Base-by-base conservation (phyloP, 768 basidiomycete genomes). In the Dendrothele bispora region DNA sequence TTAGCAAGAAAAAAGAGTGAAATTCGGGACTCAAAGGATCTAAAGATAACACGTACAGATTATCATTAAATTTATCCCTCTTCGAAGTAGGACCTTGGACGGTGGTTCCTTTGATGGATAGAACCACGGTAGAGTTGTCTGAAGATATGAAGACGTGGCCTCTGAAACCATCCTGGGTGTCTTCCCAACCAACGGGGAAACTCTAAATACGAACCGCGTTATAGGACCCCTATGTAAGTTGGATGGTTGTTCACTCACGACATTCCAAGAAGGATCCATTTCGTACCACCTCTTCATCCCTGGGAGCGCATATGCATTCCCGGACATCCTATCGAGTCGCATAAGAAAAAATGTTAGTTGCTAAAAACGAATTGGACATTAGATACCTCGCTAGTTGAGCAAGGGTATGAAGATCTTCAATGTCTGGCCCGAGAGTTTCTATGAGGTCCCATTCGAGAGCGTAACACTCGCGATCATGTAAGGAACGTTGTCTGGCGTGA, bases 41-140 rank as follows among this genome's bases (percentile, higher is more conserved):
- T 36, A 21, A 18, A 41, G 3, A n/a, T n/a, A n/a, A n/a, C n/a
- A 57, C 71, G 15, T 48, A 77, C 64, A 91, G 57, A 57, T 91
- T 91, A 66, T 97, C 95, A 65, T 98, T 98, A 61, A 85, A 85
- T 69, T 92, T 95, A 69, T 98, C 95, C 59, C 87, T 83, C 71
- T 82, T 88, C 42, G 89, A 88, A 11, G 95, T 95, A 12, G 86
- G 83, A 2, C 93, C 93, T 53, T 80, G 78, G 0, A 94, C 64
- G 0, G 91, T 91, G 0, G 95, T 98, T 4, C 86, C 86, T 60
- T 98, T 98, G 66, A 98, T 90, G 36, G 91, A 80, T 25, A 98
- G 77, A 8, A 98, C 78, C 49, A 92, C 75, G 0, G 91, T 95
- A 8, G 82, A 76, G 61, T 95, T 93, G 61, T 85, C 82, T 10